Base-by-base conservation (phyloP, 257 asterid genomes). In the Nicotiana benthamiana region DNA sequence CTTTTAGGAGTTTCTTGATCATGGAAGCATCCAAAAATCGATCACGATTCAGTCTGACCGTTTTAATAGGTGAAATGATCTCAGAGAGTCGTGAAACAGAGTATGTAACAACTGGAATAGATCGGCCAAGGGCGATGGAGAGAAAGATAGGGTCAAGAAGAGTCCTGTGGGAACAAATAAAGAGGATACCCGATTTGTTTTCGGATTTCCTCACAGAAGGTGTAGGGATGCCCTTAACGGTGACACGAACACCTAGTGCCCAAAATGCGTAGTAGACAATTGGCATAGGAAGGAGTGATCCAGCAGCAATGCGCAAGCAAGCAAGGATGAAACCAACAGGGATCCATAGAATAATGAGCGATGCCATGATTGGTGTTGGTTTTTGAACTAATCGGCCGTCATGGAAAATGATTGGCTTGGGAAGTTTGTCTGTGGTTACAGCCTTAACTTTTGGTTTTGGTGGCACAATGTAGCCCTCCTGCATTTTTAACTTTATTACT, bases 51-150 rank as follows among this genome's bases (percentile, higher is more conserved):
- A 93, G 90, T 11, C 92, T 86, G 12, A 89, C 92, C 1, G 96
- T 91, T 66, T 84, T 87, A 67, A 91, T 91, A 0, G 97, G 96
- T 1, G 96, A 90, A 46, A 93, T 83, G 80, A 91, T 84, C 81
- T 93, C 97, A 16, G 97, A 89, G 15, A 93, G 83, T 4, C 97
- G 87, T 4, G 97, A 90, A 57, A 91, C 87, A 7, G 96, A 93
- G 88, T 93, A 93, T 0, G 94, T 88, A 16, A 93, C 89, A 1
- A 92, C 91, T 0, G 97, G 93, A 56, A 90, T 93, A 9, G 90
- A 90, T 70, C 96, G 92, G 74, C 94, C 89, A 46, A 93, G 89
- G 64, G 90, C 91, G 12, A 88, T 80, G 61, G 96, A 91, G 80
- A 89, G 91, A 75, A 89, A 87, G 40, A 93, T 87, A 0, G 94